These are phyloP conservation scores for Aegilops speltoides DNA, from an alignment of 176 grass and related monocot genomes.

Conservation along the genomic window DNA sequence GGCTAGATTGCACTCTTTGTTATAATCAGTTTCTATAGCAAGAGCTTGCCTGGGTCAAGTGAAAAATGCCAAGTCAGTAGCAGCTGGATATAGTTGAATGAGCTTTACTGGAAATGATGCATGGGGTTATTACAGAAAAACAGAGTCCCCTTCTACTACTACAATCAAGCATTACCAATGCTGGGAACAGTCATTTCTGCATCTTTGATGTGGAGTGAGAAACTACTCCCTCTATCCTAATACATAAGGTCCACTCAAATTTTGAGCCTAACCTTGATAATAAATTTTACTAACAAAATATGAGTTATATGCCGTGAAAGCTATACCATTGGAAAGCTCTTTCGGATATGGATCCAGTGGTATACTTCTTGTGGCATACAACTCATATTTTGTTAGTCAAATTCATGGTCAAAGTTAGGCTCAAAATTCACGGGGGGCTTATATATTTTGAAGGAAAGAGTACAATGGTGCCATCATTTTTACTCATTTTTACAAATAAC, in stretches of 20 bases:
- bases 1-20: conserved; percentile 76
- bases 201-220: background rate
- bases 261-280: background rate
- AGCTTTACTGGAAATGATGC: background rate
- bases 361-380: background rate
- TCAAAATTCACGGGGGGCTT: background rate
- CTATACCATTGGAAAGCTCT: background rate
- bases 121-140: background rate
- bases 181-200: background rate
- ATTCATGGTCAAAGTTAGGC: background rate
- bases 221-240: background rate
- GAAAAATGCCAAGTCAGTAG: conserved; percentile 9
- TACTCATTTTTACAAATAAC: background rate
- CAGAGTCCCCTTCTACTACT: background rate
- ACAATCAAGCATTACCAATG: background rate
- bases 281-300: background rate
- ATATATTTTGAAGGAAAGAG: background rate
- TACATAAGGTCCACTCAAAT: background rate
- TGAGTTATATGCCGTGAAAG: background rate
- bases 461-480: background rate
- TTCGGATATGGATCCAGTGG: background rate
- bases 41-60: conserved; percentile 62
- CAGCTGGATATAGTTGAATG: conserved; percentile 11
- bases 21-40: conserved; percentile 58
- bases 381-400: background rate